These are phyloP conservation scores for Aspergillus bombycis DNA, from an alignment of 2,329 filamentous ascomycete genomes.

Conservation along the genomic window DNA sequence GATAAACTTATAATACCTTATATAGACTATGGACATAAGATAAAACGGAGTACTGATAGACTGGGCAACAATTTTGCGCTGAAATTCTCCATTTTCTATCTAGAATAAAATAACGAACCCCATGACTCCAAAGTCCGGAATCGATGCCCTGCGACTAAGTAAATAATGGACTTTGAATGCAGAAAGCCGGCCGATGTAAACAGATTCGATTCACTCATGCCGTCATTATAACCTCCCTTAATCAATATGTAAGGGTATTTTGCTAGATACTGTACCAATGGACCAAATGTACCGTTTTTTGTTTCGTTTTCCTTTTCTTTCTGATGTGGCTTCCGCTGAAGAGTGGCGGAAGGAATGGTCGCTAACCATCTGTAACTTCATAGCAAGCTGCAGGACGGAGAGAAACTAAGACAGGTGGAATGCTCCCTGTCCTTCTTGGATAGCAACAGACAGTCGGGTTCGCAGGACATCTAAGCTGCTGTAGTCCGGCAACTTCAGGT, in stretches of 20 bases:
- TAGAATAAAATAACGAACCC: slow-evolving; percentile 16
- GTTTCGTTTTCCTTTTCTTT: slow-evolving; percentile 4
- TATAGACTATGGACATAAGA: slow-evolving; percentile 4
- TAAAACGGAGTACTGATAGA: neutral
- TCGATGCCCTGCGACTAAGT: slow-evolving; percentile 10
- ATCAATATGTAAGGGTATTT: slow-evolving; percentile 13
- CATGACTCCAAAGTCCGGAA: slow-evolving; percentile 20
- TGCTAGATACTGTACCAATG: slow-evolving; percentile 17
- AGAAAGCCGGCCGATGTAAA: slow-evolving; percentile 16
- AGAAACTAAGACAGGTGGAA: slow-evolving; percentile 80
- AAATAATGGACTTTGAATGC: slow-evolving; percentile 17
- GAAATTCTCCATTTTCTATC: slow-evolving; percentile 26
- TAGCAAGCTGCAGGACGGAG: slow-evolving; percentile 1
- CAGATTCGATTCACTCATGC: slow-evolving; percentile 21
- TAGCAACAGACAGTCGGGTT: slow-evolving; percentile 79
- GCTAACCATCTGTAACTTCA: neutral
- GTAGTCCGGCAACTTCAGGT: slow-evolving; percentile 96
- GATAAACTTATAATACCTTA: neutral
- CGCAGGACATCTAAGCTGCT: slow-evolving; percentile 75
- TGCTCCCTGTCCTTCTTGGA: slow-evolving; percentile 93
- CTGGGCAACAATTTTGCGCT: neutral
- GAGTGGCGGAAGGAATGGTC: neutral
- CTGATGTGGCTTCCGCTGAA: neutral
- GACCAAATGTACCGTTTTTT: slow-evolving; percentile 5
- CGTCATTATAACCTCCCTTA: slow-evolving; percentile 17